Conservation (phyloP, 768 basidiomycete genomes). For the Agaricus bisporus region DNA sequence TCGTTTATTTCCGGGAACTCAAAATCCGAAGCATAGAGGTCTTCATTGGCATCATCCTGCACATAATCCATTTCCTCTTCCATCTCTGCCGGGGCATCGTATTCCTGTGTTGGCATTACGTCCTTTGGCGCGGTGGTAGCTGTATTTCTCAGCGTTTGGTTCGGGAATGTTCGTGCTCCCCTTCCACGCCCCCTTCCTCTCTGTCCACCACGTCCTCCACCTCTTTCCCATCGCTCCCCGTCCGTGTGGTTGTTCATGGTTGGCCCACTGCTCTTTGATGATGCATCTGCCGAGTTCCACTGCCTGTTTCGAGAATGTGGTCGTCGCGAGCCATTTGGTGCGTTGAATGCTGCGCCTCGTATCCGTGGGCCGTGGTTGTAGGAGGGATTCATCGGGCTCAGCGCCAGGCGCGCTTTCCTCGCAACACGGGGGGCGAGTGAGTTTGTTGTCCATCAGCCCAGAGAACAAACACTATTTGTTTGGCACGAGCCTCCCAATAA, state of each 20-base stretch:
- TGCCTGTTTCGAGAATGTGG: constrained; percentile 49
- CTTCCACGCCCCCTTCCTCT: constrained; percentile 34
- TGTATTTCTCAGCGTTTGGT: constrained; percentile 32
- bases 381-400: constrained; percentile 8
- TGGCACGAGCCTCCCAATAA: neutral
- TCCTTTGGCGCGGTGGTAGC: constrained; percentile 19
- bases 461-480: neutral
- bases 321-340: constrained; percentile 18
- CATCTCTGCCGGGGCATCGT: constrained; percentile 26
- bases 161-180: constrained; percentile 29
- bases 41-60: constrained; percentile 17
- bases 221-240: constrained; percentile 57
- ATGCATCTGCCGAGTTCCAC: constrained; percentile 46
- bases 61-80: constrained; percentile 25
- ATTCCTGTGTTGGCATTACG: constrained; percentile 24
- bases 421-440: neutral
- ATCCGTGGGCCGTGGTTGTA: constrained; percentile 16
- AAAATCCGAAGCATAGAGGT: constrained; percentile 2
- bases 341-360: constrained; percentile 5
- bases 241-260: constrained; percentile 35
- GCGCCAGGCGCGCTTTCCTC: neutral
- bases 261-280: constrained; percentile 24
- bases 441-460: constrained; percentile 2
- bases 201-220: constrained; percentile 47
- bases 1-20: constrained; percentile 31